phyloP scores from a whole-genome alignment of 768 basidiomycete genomes.

The Naganishia antarctica region DNA sequence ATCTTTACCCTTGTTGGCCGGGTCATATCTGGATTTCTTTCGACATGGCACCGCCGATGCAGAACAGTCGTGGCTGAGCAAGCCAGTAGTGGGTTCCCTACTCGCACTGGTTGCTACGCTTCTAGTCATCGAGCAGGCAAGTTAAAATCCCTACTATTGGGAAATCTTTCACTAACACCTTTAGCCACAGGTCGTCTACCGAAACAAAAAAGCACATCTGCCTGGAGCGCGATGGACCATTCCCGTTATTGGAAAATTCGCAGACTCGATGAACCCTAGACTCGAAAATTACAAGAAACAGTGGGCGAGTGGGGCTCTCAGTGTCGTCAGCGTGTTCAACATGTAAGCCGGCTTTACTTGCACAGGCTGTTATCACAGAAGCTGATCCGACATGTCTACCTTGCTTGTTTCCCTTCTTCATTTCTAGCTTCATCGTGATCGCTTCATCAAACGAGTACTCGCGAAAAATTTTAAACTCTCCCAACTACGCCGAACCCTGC shows the following conservation, averaged over 20 bases:
- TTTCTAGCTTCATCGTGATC: constrained; percentile 92
- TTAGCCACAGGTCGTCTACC: constrained; percentile 59
- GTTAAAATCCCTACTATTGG: not conserved
- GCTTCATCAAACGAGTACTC: constrained; percentile 87
- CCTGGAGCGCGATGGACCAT: constrained; percentile 90
- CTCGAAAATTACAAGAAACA: constrained; percentile 87
- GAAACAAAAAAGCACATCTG: constrained; percentile 79
- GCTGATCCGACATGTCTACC: no score
- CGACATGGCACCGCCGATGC: not conserved
- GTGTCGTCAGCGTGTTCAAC: constrained; percentile 91
- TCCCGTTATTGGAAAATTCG: constrained; percentile 94
- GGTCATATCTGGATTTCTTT: not conserved
- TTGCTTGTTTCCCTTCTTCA: no score
- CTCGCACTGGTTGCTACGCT: constrained; percentile 64
- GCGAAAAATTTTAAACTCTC: constrained; percentile 94
- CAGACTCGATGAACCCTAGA: constrained; percentile 82
- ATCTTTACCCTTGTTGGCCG: not conserved
- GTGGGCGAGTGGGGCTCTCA: constrained; percentile 84
- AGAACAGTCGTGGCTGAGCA: constrained; percentile 9
- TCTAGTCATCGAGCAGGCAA: constrained; percentile 71
- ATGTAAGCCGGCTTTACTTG: constrained; percentile 59
- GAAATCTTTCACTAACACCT: not conserved
- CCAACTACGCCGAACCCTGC: constrained; percentile 84
- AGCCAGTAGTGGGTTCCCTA: constrained; percentile 34
- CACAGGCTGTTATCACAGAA: not conserved